These are phyloP conservation scores for Neurospora sp. DNA, from an alignment of 495 filamentous ascomycete genomes.

Conservation along the genomic window DNA sequence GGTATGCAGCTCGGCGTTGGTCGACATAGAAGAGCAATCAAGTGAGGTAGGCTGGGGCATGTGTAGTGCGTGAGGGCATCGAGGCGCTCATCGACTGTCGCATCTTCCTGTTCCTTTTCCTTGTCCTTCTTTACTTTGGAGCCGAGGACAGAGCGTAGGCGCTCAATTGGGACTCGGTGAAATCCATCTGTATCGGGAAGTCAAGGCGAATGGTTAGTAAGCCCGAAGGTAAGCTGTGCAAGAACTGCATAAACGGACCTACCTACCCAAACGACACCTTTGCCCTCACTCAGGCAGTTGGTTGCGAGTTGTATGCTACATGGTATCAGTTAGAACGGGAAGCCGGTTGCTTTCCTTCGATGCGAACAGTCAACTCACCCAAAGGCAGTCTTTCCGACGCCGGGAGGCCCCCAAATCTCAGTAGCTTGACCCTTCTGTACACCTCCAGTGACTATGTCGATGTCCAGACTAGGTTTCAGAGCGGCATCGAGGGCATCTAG, in stretches of 20 bases:
- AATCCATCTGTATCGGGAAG: slow-evolving; percentile 19
- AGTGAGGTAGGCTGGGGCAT: slow-evolving; percentile 56
- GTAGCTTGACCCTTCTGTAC: slow-evolving; percentile 69
- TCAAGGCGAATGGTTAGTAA: slow-evolving; percentile 3
- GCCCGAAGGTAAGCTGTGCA: slow-evolving; percentile 2
- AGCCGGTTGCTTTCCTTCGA: neutral
- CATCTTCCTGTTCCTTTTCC: neutral
- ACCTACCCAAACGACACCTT: slow-evolving; percentile 81
- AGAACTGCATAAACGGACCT: slow-evolving; percentile 44
- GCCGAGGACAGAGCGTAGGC: slow-evolving; percentile 13
- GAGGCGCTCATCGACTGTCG: neutral
- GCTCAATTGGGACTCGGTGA: slow-evolving; percentile 20
- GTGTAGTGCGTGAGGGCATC: slow-evolving; percentile 21
- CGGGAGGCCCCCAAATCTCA: slow-evolving; percentile 84
- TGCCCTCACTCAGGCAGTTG: slow-evolving; percentile 50
- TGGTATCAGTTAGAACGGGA: neutral
- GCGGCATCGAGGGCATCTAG: slow-evolving; percentile 48
- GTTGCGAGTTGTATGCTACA: slow-evolving; percentile 57
- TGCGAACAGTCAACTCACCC: slow-evolving; percentile 39
- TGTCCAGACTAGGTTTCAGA: slow-evolving; percentile 14
- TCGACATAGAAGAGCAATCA: slow-evolving; percentile 61
- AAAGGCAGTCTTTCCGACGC: slow-evolving; percentile 76
- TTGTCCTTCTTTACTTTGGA: neutral
- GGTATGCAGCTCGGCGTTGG: slow-evolving; percentile 52
- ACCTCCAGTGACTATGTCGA: slow-evolving; percentile 31